Conservation (phyloP, 805 yeast species). For the Pichia eremophila region DNA sequence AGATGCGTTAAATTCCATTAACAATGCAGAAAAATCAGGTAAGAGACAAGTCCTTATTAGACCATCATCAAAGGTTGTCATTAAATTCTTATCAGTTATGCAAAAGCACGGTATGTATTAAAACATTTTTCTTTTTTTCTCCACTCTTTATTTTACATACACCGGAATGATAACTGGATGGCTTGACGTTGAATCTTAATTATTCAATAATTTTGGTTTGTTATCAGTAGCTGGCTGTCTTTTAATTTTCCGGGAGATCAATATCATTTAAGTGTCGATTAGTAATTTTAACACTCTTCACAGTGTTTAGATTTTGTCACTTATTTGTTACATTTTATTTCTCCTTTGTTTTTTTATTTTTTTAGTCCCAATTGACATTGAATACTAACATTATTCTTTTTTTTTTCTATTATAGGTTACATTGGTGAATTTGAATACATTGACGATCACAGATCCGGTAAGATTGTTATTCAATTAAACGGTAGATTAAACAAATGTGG, state of each 20-base stretch:
- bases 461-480: conserved; percentile 92
- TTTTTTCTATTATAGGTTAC: conserved; percentile 45
- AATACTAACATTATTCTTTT: conserved; percentile 1
- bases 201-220: conserved; percentile 17
- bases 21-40: conserved; percentile 99
- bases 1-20: conserved; percentile 96
- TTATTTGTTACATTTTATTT: conserved; percentile 1
- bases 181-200: conserved; percentile 51
- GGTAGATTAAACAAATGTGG: conserved; percentile 99
- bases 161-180: conserved; percentile 99
- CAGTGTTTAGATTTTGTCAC: not conserved
- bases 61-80: conserved; percentile 97
- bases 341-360: not conserved
- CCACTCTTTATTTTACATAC: conserved; percentile 5
- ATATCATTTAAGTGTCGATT: conserved; percentile 12
- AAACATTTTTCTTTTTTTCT: conserved; percentile 1
- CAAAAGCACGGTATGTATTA: conserved; percentile 82
- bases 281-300: not conserved
- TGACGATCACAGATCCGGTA: conserved; percentile 99
- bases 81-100: conserved; percentile 94
- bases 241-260: conserved; percentile 92
- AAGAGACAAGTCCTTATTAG: conserved; percentile 97
- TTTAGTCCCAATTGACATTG: not conserved
- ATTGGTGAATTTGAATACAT: conserved; percentile 98
- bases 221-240: conserved; percentile 80